These are phyloP conservation scores for Ulvella scutata DNA, from an alignment of 139 green algal species.

Conservation along the genomic window DNA sequence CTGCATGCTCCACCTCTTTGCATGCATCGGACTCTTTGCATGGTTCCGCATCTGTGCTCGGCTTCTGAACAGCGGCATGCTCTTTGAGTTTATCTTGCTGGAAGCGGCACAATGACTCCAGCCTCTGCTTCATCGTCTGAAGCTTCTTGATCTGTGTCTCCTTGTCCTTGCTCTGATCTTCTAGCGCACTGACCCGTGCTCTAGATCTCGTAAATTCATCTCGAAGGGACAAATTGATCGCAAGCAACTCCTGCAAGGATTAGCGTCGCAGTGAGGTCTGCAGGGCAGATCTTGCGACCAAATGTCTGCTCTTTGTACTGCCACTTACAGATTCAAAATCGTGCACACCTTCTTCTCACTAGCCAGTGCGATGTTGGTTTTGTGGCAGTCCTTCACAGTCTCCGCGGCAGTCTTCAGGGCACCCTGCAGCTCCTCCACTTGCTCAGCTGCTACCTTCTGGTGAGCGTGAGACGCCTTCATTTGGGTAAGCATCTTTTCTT, in stretches of 20 bases:
- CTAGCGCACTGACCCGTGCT: neutral
- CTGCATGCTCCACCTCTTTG: too few species aligned
- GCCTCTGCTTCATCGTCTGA: neutral
- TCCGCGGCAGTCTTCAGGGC: neutral
- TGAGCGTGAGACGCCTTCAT: too few species aligned
- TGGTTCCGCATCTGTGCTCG: too few species aligned
- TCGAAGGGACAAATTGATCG: neutral
- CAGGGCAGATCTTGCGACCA: neutral
- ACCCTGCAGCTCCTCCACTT: neutral
- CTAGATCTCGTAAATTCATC: neutral
- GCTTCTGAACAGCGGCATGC: too few species aligned
- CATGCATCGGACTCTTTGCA: too few species aligned
- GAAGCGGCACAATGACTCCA: slow-evolving; percentile 1
- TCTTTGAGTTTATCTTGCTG: neutral
- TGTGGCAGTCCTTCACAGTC: neutral
- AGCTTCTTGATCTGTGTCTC: neutral
- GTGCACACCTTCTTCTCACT: neutral
- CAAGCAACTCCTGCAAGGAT: neutral
- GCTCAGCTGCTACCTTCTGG: too few species aligned
- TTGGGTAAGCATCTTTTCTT: too few species aligned
- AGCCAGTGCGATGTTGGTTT: neutral
- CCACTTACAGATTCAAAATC: neutral
- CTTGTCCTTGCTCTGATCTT: neutral
- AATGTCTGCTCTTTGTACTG: neutral
- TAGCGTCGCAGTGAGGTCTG: too few species aligned